phyloP scores from a whole-genome alignment of 2,329 filamentous ascomycete species.

The Diaporthe sp. region DNA sequence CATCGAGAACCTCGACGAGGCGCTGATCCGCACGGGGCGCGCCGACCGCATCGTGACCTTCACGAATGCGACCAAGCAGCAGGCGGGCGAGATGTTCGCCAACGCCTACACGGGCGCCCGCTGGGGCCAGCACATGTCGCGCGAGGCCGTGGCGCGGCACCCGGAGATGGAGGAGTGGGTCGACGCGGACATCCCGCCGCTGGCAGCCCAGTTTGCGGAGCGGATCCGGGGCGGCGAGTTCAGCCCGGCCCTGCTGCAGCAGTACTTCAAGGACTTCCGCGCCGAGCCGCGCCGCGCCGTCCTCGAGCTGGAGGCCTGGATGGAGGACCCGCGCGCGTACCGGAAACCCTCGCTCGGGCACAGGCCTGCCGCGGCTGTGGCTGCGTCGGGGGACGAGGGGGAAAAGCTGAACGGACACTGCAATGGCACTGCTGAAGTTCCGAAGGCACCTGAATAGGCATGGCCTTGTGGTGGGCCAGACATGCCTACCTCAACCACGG shows the following conservation, averaged over 20 bases:
- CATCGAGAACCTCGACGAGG: conserved; percentile 38
- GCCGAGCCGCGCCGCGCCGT: conserved; percentile 37
- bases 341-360: conserved; percentile 22
- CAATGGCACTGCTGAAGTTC: background rate
- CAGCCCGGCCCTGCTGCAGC: conserved; percentile 38
- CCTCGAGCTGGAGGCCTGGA: conserved; percentile 32
- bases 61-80: conserved; percentile 33
- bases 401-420: background rate
- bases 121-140: conserved; percentile 34
- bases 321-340: conserved; percentile 36
- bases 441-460: background rate
- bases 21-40: conserved; percentile 36
- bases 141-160: conserved; percentile 16
- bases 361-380: background rate
- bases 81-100: conserved; percentile 37
- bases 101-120: conserved; percentile 36
- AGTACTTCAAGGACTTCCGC: conserved; percentile 40
- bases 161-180: conserved; percentile 38
- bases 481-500: background rate
- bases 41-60: conserved; percentile 39
- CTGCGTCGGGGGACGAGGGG: background rate
- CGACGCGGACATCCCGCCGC: conserved; percentile 25
- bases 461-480: background rate
- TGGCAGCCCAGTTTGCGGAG: conserved; percentile 31
- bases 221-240: conserved; percentile 31